Evolutionary conservation across 139 green algal genomes (phyloP).

Genomic region (Astrephomene gubernaculifera): DNA sequence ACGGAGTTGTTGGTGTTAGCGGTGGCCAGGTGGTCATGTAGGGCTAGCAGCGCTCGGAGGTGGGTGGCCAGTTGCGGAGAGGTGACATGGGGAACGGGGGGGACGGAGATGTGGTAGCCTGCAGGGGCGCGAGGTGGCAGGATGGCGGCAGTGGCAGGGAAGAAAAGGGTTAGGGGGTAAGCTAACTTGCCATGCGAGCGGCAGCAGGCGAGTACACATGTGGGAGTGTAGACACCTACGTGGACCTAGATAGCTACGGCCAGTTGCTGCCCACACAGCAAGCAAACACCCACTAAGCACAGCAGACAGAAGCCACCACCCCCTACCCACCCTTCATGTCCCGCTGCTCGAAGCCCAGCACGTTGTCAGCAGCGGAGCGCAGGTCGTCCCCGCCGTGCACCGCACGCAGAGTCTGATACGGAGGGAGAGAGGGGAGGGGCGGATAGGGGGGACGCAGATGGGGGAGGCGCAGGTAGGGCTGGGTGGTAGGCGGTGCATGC

Average conservation of each 20-base stretch:
- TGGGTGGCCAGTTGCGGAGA: slow-evolving; percentile 48
- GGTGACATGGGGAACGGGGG: slow-evolving; percentile 55
- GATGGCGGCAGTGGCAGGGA: too few species aligned
- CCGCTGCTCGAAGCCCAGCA: slow-evolving; percentile 79
- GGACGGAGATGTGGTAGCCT: slow-evolving; percentile 66
- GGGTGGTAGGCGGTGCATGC: too few species aligned
- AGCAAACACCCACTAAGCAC: too few species aligned
- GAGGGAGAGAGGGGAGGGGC: too few species aligned
- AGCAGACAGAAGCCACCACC: not conserved
- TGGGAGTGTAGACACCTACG: too few species aligned
- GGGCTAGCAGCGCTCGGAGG: slow-evolving; percentile 50
- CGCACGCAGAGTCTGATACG: slow-evolving; percentile 52
- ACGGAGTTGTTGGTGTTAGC: not conserved
- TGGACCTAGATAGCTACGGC: too few species aligned
- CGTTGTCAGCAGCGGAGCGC: slow-evolving; percentile 59
- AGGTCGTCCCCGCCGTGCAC: slow-evolving; percentile 82
- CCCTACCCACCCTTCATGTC: slow-evolving; percentile 56
- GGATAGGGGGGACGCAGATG: too few species aligned
- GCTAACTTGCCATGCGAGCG: too few species aligned
- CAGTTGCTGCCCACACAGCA: too few species aligned
- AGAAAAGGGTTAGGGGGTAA: too few species aligned
- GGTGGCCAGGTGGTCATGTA: slow-evolving; percentile 47
- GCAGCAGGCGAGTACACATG: too few species aligned
- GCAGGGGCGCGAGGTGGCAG: too few species aligned
- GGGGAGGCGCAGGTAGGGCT: not conserved